phyloP scores from a whole-genome alignment of 2,329 filamentous ascomycete species.

The Iodosphaeria phyllophila region DNA sequence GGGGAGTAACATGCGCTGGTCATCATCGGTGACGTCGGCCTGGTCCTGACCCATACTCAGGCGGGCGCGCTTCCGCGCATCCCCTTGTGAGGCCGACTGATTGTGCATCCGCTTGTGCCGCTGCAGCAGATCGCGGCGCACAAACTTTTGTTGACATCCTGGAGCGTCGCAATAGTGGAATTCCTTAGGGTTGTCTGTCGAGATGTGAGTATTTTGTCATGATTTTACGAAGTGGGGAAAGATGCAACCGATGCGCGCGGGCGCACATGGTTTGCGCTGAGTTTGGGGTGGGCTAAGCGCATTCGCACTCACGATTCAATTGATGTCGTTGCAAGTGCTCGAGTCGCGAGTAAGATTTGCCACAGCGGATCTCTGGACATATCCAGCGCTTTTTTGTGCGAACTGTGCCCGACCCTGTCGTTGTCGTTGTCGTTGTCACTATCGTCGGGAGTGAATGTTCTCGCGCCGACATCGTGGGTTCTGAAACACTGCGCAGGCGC shows the following conservation, averaged over 20 bases:
- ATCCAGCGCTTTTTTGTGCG: constrained; percentile 1
- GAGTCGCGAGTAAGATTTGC: constrained; percentile 63
- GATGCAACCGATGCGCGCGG: no score
- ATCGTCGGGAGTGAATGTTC: no score
- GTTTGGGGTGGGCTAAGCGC: not conserved
- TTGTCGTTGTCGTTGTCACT: no score
- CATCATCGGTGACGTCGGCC: constrained; percentile 9
- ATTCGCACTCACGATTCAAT: constrained; percentile 48
- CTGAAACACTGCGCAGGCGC: no score
- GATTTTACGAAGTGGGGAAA: no score
- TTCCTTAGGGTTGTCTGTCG: constrained; percentile 55
- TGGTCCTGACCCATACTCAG: constrained; percentile 23
- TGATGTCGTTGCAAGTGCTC: constrained; percentile 72
- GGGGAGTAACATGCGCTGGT: not conserved
- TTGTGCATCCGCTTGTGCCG: constrained; percentile 49
- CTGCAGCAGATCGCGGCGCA: constrained; percentile 58
- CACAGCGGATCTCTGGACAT: constrained; percentile 35
- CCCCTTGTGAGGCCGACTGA: constrained; percentile 33
- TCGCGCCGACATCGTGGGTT: no score
- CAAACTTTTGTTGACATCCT: constrained; percentile 59
- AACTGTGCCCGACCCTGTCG: no score
- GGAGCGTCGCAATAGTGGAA: constrained; percentile 62
- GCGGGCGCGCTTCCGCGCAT: constrained; percentile 28
- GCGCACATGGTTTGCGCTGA: no score
- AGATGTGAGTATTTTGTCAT: constrained; percentile 2